Evolutionary conservation across 768 basidiomycete genomes (phyloP).

Genomic region (Termitomyces sp.): DNA sequence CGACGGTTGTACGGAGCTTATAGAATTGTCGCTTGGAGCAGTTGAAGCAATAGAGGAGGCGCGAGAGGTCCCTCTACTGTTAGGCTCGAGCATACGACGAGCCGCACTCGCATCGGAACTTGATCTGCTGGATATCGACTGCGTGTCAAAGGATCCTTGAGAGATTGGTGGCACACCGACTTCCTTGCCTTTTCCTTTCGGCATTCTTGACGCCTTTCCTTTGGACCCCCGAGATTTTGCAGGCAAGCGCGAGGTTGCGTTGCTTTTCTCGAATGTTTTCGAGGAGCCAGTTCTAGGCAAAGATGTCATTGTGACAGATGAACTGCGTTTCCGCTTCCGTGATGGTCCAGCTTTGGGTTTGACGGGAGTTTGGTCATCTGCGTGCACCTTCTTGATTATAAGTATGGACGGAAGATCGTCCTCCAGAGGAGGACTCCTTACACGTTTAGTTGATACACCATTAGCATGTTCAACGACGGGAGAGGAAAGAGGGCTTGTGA

Average conservation of each 20-base stretch:
- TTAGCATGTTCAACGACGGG: background rate
- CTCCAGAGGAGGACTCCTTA: conserved; percentile 5
- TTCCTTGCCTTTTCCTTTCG: conserved; percentile 33
- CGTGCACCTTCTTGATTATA: conserved; percentile 16
- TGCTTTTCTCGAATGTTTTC: conserved; percentile 9
- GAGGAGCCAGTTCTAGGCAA: conserved; percentile 2
- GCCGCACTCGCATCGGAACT: conserved; percentile 37
- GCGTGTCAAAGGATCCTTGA: conserved; percentile 12
- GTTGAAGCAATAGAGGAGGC: conserved; percentile 49
- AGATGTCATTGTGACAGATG: conserved; percentile 1
- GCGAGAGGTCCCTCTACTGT: conserved; percentile 31
- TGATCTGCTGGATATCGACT: conserved; percentile 24
- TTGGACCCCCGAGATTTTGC: conserved; percentile 11
- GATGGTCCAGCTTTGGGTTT: conserved; percentile 6
- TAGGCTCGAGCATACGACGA: conserved; percentile 27
- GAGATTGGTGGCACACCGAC: conserved; percentile 12
- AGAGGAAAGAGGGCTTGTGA: conserved; percentile 8
- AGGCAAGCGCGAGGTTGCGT: background rate
- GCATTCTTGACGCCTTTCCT: conserved; percentile 3
- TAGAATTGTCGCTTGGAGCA: conserved; percentile 25
- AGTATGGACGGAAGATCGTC: conserved; percentile 28
- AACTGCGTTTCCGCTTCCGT: conserved; percentile 20
- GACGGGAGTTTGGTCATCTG: conserved; percentile 3
- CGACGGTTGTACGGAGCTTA: conserved; percentile 19
- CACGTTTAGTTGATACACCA: conserved; percentile 1